Base-by-base conservation (phyloP, 805 yeast species). In the Zygoascus biomembranicola region DNA sequence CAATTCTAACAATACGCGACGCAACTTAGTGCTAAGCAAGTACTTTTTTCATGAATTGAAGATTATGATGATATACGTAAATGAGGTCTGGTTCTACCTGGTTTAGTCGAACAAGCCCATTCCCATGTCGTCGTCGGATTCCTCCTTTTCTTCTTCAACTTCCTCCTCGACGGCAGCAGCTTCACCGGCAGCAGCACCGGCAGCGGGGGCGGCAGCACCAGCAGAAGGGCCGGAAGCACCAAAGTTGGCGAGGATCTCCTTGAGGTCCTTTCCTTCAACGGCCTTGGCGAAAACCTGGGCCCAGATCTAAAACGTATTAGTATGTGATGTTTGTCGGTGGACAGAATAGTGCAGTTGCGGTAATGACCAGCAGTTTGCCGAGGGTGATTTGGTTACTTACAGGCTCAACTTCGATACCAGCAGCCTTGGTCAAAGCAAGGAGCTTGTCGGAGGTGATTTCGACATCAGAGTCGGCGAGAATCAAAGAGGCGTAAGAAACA, bases 401-500 rank as follows among this genome's bases (percentile, higher is more conserved):
- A 53, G 72, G 69, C 66, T 87, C 94, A 69, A 85, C 68, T 54
- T 80, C 76, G 70, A 90, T 82, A 73, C 89, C 87, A 66, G 96
- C 96, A 66, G 95, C 87, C 70, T 77, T 71, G 74, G 90, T 77
- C 74, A 88, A 75, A 64, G 94, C 76, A 70, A 81, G 74, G 67
- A 88, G 78, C 81, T 87, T 87, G 75, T 86, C 92, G 66, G 94
- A 70, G 56, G 96, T 81, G 82, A 92, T 81, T 77, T 90, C 97
- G 71, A 89, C 78, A 70, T 89, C 97, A 70, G 97, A 88, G 74
- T 92, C 99, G 66, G 97, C 96, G 75, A 92, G 84, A 79, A 92
- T 90, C 77, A 92, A 84, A 70, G 98, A 96, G 75, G 99, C 99
- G 87, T 89, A 90, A 67, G 97, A 87, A 73, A 89, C 88, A 72